Percentiles rank a stretch among this genome's conserved stretches.
Conservation (phyloP, 2,329 filamentous ascomycete species). For the Hypoxylon sp. region DNA sequence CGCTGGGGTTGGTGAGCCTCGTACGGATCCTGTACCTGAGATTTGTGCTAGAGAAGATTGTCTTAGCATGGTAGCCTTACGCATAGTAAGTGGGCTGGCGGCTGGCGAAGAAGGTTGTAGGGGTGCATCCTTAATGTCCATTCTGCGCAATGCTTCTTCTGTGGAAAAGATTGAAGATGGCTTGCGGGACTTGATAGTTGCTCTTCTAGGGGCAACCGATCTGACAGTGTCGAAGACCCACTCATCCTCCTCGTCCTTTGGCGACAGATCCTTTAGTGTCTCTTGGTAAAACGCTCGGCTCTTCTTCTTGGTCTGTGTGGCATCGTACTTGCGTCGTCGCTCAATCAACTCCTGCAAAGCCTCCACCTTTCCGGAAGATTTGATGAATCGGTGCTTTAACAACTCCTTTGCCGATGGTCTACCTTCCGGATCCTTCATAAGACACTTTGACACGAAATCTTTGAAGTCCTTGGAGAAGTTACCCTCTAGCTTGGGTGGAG, state of each 20-base stretch:
- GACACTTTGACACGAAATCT: slow-evolving; percentile 90
- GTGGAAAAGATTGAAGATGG: slow-evolving; percentile 70
- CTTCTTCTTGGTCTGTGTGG: slow-evolving; percentile 75
- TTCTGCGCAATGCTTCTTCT: slow-evolving; percentile 73
- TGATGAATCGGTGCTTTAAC: slow-evolving; percentile 89
- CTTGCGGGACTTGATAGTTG: slow-evolving; percentile 67
- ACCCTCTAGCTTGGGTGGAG: slow-evolving; percentile 87
- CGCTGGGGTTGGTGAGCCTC: slow-evolving; percentile 59
- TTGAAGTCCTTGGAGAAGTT: slow-evolving; percentile 92
- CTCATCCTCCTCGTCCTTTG: slow-evolving; percentile 80
- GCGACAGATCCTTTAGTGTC: slow-evolving; percentile 81
- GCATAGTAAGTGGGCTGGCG: slow-evolving; percentile 65
- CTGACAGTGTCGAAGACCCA: slow-evolving; percentile 98
- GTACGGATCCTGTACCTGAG: slow-evolving; percentile 59
- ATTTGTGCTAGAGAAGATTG: slow-evolving; percentile 61
- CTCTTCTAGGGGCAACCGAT: slow-evolving; percentile 73
- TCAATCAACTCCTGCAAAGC: slow-evolving; percentile 88
- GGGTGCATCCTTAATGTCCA: slow-evolving; percentile 74
- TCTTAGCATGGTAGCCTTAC: slow-evolving; percentile 70
- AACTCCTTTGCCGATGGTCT: slow-evolving; percentile 89
- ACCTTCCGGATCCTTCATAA: slow-evolving; percentile 91
- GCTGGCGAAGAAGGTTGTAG: slow-evolving; percentile 70
- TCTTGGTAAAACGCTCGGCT: slow-evolving; percentile 93
- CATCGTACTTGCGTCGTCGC: slow-evolving; percentile 86
- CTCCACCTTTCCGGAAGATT: slow-evolving; percentile 88